Conservation (phyloP, 305 asterid species). For the Andrographis paniculata region DNA sequence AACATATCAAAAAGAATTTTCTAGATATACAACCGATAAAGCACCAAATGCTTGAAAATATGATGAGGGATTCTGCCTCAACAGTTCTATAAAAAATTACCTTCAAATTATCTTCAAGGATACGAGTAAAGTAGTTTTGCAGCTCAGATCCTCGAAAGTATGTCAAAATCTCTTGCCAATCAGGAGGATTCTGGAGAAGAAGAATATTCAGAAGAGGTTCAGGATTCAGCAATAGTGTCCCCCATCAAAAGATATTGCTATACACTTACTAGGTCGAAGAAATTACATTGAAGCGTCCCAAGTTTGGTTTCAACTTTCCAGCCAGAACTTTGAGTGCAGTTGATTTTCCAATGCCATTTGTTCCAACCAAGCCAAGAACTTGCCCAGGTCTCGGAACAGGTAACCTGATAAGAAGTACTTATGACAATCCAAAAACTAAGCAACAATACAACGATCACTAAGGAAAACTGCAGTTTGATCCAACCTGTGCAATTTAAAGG, state of each 20-base stretch:
- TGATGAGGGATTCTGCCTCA: too few relatives aligned
- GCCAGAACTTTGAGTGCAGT: conserved; percentile 94
- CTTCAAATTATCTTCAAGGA: conserved; percentile 92
- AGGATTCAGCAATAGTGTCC: conserved; percentile 20
- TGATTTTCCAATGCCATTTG: conserved; percentile 95
- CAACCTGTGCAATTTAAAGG: conserved; percentile 92
- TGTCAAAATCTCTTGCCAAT: conserved; percentile 96
- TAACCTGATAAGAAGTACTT: too few relatives aligned
- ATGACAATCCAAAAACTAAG: conserved; percentile 14
- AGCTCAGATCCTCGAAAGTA: conserved; percentile 93
- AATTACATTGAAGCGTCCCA: conserved; percentile 81
- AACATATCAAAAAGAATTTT: too few relatives aligned
- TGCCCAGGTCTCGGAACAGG: conserved; percentile 98
- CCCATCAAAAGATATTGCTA: conserved; percentile 3
- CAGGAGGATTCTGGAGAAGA: conserved; percentile 89
- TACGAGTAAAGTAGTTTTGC: conserved; percentile 93
- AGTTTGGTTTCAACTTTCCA: conserved; percentile 93
- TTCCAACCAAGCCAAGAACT: conserved; percentile 99
- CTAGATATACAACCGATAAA: too few relatives aligned
- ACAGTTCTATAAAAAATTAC: too few relatives aligned
- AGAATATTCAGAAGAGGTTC: conserved; percentile 18
- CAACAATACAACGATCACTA: conserved; percentile 2
- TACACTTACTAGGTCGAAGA: conserved; percentile 7
- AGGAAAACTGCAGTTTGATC: conserved; percentile 16
- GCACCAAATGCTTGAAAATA: too few relatives aligned